Conservation (phyloP, 495 filamentous ascomycete species). For the Podospora tetraspora region DNA sequence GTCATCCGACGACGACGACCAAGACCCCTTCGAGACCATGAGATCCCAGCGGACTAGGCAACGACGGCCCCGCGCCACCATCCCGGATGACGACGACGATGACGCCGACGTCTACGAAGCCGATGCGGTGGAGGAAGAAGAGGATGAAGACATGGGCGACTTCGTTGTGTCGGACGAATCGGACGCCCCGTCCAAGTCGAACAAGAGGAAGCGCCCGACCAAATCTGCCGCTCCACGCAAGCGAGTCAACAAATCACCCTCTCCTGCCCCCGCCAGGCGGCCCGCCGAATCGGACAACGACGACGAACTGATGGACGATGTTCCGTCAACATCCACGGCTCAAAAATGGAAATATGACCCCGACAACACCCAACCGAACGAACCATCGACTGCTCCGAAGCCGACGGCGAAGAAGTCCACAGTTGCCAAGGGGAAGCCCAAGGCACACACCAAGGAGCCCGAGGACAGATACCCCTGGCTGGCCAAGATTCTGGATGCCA, state of each 20-base stretch:
- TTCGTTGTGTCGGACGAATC: slow-evolving; percentile 86
- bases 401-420: slow-evolving; percentile 38
- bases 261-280: slow-evolving; percentile 22
- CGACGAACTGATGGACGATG: slow-evolving; percentile 47
- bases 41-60: slow-evolving; percentile 29
- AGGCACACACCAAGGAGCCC: slow-evolving; percentile 72
- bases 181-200: slow-evolving; percentile 53
- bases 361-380: slow-evolving; percentile 56
- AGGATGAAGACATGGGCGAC: slow-evolving; percentile 70
- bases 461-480: slow-evolving; percentile 86
- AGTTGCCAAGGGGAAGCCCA: slow-evolving; percentile 44
- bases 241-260: slow-evolving; percentile 48
- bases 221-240: slow-evolving; percentile 51
- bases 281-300: slow-evolving; percentile 11
- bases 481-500: slow-evolving; percentile 74
- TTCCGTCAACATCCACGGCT: slow-evolving; percentile 61
- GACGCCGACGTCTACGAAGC: slow-evolving; percentile 56
- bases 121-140: slow-evolving; percentile 56
- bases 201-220: slow-evolving; percentile 66
- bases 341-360: slow-evolving; percentile 84
- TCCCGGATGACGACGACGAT: slow-evolving; percentile 54
- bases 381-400: slow-evolving; percentile 36
- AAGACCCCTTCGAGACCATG: slow-evolving; percentile 50
- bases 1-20: slow-evolving; percentile 57
- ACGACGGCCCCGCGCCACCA: slow-evolving; percentile 29